These are phyloP conservation scores for Fusarium sp. DNA, from an alignment of 2,329 filamentous ascomycete species.

Conservation along the genomic window DNA sequence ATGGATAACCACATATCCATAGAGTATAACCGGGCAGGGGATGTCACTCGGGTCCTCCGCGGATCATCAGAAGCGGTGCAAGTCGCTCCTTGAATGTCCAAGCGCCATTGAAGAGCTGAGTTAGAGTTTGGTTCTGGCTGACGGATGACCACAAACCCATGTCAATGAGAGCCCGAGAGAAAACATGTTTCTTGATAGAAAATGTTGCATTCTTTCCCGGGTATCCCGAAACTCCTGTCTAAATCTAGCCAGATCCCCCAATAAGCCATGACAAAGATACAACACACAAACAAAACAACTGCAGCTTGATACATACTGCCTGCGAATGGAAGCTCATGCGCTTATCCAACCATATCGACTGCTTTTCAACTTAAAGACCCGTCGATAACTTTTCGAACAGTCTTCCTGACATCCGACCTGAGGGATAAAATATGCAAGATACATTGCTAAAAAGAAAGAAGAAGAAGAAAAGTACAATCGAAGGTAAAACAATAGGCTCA, in stretches of 20 bases:
- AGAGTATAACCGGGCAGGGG: slow-evolving; percentile 5
- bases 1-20: background rate
- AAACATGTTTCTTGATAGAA: background rate
- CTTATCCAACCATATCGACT: background rate
- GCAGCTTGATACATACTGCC: background rate
- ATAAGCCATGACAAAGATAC: background rate
- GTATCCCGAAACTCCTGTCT: slow-evolving; percentile 39
- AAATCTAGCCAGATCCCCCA: slow-evolving; percentile 27
- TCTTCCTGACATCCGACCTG: background rate
- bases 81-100: slow-evolving; percentile 4
- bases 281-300: background rate
- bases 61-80: slow-evolving; percentile 18
- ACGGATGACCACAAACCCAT: slow-evolving; percentile 1
- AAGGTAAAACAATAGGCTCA: background rate
- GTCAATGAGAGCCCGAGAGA: background rate
- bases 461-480: background rate
- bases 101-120: background rate
- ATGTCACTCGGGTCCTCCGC: slow-evolving; percentile 12
- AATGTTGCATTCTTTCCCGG: slow-evolving; percentile 29
- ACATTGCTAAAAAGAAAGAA: background rate
- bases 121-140: background rate
- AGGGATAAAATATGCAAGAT: background rate
- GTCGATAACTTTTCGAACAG: background rate
- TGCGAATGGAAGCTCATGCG: background rate
- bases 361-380: background rate